Evolutionary conservation across 2,329 filamentous ascomycete species (phyloP).

Genomic region (Purpureocillium takamizusanense): DNA sequence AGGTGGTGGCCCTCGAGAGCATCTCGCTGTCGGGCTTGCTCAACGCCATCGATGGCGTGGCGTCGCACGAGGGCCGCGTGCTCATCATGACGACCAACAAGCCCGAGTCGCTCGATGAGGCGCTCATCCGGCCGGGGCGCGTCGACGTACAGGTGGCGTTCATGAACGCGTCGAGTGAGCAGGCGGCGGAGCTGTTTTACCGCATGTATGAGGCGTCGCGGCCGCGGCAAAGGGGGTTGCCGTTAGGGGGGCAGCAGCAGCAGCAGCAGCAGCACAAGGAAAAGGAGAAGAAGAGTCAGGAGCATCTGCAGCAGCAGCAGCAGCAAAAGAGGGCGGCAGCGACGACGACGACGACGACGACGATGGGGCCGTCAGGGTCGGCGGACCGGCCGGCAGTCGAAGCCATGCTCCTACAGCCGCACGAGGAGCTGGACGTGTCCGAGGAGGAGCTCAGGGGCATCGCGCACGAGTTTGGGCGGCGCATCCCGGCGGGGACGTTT

Average conservation of each 20-base stretch:
- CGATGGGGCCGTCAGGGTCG: too few species aligned
- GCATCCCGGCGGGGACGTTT: slow-evolving; percentile 43
- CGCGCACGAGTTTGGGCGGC: slow-evolving; percentile 38
- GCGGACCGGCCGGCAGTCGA: too few species aligned
- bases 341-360: slow-evolving; percentile 1
- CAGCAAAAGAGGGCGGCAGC: slow-evolving; percentile 3
- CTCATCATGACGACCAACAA: slow-evolving; percentile 79
- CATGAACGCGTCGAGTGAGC: slow-evolving; percentile 42
- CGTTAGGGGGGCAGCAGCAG: slow-evolving; percentile 4
- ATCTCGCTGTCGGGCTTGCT: slow-evolving; percentile 72
- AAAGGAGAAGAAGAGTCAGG: slow-evolving; percentile 4
- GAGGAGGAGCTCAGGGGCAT: slow-evolving; percentile 32
- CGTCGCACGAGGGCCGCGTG: slow-evolving; percentile 68
- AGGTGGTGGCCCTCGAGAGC: slow-evolving; percentile 18
- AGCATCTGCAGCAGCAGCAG: too few species aligned
- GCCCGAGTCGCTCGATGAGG: slow-evolving; percentile 63
- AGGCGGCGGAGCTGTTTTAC: slow-evolving; percentile 49
- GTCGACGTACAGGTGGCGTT: slow-evolving; percentile 64
- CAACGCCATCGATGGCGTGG: slow-evolving; percentile 77
- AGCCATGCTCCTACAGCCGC: not conserved
- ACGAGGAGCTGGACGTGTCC: slow-evolving; percentile 21
- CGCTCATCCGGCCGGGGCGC: slow-evolving; percentile 63
- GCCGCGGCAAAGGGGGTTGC: too few species aligned
- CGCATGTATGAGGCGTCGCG: slow-evolving; percentile 47
- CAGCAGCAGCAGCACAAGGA: not conserved